Conservation (phyloP, 2,329 filamentous ascomycete genomes). For the Gaeumannomyces sp. region DNA sequence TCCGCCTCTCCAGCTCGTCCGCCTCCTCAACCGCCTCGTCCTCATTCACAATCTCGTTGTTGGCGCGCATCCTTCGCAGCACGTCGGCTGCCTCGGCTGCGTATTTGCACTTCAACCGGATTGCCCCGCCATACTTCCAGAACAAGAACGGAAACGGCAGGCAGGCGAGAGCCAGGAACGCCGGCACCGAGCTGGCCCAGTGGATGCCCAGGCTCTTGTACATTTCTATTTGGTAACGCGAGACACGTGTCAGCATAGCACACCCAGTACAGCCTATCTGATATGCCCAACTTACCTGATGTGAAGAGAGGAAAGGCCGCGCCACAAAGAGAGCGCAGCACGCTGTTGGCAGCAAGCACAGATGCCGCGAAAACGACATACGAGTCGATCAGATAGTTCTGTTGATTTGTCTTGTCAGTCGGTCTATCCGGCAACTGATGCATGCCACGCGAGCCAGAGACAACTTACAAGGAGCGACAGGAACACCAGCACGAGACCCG, state of each 20-base stretch:
- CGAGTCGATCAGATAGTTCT: conserved; percentile 61
- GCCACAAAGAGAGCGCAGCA: conserved; percentile 66
- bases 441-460: background rate
- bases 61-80: conserved; percentile 38
- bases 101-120: conserved; percentile 64
- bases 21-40: conserved; percentile 22
- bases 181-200: conserved; percentile 69
- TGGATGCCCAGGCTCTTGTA: conserved; percentile 59
- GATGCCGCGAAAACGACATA: conserved; percentile 74
- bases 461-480: conserved; percentile 41
- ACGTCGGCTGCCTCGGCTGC: conserved; percentile 60
- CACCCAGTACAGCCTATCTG: background rate
- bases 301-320: conserved; percentile 71
- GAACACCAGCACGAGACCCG: conserved; percentile 56
- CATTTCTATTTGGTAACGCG: conserved; percentile 30
- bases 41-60: conserved; percentile 21
- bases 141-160: conserved; percentile 72
- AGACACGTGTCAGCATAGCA: background rate
- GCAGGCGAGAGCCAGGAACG: conserved; percentile 66
- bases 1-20: conserved; percentile 16
- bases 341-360: conserved; percentile 64
- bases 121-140: conserved; percentile 60
- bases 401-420: background rate
- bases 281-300: conserved; percentile 22
- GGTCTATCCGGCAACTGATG: background rate